Percentiles rank a stretch among this genome's conserved stretches.
Conservation (phyloP, 1,139 yeast genomes). For the Kodamaea suecica region DNA sequence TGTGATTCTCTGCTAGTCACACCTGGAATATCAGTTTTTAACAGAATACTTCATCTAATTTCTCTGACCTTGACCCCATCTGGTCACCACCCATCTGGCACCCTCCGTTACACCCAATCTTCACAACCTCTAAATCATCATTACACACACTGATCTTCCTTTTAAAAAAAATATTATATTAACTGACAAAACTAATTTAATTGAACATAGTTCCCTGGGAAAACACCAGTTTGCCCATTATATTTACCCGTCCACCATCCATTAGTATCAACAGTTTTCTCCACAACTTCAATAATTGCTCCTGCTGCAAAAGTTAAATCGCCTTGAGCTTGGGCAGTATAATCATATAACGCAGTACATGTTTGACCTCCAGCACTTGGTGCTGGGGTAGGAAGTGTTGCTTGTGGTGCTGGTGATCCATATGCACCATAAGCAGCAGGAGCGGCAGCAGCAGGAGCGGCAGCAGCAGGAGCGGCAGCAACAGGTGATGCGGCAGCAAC, state of each 20-base stretch:
- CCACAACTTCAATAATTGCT: constrained; percentile 75
- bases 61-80: too few relatives aligned
- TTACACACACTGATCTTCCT: too few relatives aligned
- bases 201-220: constrained; percentile 95
- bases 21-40: too few relatives aligned
- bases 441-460: constrained; percentile 15
- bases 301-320: constrained; percentile 88
- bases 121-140: too few relatives aligned
- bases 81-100: too few relatives aligned
- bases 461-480: constrained; percentile 20
- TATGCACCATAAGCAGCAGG: constrained; percentile 15
- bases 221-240: constrained; percentile 84
- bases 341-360: constrained; percentile 75
- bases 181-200: constrained; percentile 33
- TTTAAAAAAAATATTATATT: too few relatives aligned
- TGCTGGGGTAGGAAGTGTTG: constrained; percentile 26
- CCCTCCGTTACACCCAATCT: too few relatives aligned
- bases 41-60: too few relatives aligned
- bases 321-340: constrained; percentile 83
- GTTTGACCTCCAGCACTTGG: constrained; percentile 47
- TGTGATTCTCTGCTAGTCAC: too few relatives aligned
- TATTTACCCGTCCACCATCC: constrained; percentile 99
- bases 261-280: constrained; percentile 76
- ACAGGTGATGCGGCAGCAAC: constrained; percentile 13
- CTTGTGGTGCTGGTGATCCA: constrained; percentile 15